Evolutionary conservation across 2,329 filamentous ascomycete genomes (phyloP).

Genomic region (Penicillium corylophilum): DNA sequence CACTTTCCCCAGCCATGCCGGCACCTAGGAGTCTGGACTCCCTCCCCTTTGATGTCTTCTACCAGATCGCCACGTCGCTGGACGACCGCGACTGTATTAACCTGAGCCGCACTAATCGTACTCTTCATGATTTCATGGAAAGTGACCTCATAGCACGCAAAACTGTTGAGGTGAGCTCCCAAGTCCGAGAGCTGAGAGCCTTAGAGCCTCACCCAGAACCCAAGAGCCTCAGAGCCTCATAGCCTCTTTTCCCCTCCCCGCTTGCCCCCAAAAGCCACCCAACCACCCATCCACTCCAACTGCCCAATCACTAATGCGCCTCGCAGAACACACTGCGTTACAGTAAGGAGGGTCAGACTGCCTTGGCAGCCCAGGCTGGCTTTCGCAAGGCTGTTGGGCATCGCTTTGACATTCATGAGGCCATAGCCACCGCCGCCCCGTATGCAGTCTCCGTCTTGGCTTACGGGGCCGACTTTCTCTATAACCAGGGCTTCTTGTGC

Average conservation of each 20-base stretch:
- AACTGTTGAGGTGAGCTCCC: conserved; percentile 54
- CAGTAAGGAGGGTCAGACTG: conserved; percentile 48
- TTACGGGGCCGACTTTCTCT: conserved; percentile 61
- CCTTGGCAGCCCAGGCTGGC: conserved; percentile 34
- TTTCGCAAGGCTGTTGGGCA: conserved; percentile 59
- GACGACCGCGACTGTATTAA: conserved; percentile 59
- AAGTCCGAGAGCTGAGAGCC: too few relatives aligned
- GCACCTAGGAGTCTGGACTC: conserved; percentile 36
- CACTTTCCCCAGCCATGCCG: conserved; percentile 3
- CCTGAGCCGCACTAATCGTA: conserved; percentile 54
- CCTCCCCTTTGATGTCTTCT: conserved; percentile 66
- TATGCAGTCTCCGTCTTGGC: conserved; percentile 62
- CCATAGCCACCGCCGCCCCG: conserved; percentile 61
- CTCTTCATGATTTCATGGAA: conserved; percentile 52
- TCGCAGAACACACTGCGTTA: conserved; percentile 43
- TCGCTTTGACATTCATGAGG: conserved; percentile 60
- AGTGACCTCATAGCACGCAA: conserved; percentile 59
- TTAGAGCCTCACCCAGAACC: not conserved
- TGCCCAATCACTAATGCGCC: conserved; percentile 12
- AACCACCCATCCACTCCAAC: not conserved
- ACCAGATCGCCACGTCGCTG: conserved; percentile 56
- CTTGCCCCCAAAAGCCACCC: not conserved
- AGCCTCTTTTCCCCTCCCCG: not conserved
- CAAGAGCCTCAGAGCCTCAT: not conserved
- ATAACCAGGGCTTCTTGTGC: conserved; percentile 63